Base-by-base conservation (phyloP, 2,329 filamentous ascomycete species). In the Scedosporium apiospermum region DNA sequence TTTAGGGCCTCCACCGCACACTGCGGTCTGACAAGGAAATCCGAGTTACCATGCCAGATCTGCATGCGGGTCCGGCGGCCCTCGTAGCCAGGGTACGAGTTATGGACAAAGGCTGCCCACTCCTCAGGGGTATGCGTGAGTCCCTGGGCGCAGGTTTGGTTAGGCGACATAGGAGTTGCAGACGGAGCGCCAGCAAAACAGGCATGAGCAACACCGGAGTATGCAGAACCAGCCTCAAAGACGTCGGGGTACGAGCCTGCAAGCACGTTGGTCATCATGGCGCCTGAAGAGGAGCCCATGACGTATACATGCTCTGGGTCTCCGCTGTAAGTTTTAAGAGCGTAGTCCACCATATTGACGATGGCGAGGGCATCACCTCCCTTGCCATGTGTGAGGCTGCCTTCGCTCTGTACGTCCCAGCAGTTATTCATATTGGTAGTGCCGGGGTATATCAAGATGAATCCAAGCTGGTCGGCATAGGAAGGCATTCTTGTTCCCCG, bases 1-100 rank as follows among this genome's bases (percentile, higher is more conserved):
- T 83, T 83, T 65, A 82, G 78, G 49, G 79, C 78, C 72, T 86
- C 83, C 30, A 82, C 70, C 67, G 83, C 83, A 69, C 85, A 85
- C 65, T 78, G 75, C 0, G 78, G 79, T 18, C 75, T 73, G 3
- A 86, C 71, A 0, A 77, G 80, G 2, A 71, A 68, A 27, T 66
- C 65, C 14, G 61, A 51, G 38, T 46, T 58, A 4, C 61, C 61
- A 53, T 62, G 61, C 38, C 34, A 58, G 38, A 62, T 62, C 27
- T 46, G 51, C 61, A 62, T 62, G 23, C 55, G 51, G 3, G 61
- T 34, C 4, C 61, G 61, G 38, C 26, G 51, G n/a, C 61, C 61
- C 6, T 62, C 65, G 60, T 72, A 85, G 44, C 76, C 77, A 0
- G 80, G 79, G 68, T 82, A 82, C 75, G 81, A 83, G 16, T 73